Percentiles rank a stretch among this genome's conserved stretches.
These are phyloP conservation scores for Trichoderma lentiforme DNA, from an alignment of 2,329 filamentous ascomycete species.

Conservation along the genomic window DNA sequence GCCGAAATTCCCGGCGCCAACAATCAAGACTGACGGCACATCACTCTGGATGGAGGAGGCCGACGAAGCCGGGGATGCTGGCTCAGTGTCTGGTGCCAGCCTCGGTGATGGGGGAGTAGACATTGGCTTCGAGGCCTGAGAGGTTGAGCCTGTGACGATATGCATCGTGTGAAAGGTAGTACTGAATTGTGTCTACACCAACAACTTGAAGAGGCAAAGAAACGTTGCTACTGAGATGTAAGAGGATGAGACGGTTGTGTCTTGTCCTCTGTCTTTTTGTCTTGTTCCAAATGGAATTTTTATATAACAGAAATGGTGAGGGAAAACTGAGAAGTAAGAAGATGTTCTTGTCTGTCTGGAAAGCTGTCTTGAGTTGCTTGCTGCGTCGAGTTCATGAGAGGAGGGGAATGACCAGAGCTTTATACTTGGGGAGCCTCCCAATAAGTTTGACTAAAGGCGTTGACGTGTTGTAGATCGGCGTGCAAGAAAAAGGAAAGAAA, in stretches of 20 bases:
- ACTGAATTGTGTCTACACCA: neutral
- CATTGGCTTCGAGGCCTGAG: neutral
- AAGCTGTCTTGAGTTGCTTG: neutral
- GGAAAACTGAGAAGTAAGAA: neutral
- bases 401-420: conserved; percentile 4
- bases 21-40: conserved; percentile 32
- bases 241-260: neutral
- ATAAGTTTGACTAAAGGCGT: neutral
- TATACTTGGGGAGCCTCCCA: neutral
- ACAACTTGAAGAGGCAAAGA: neutral
- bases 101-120: conserved; percentile 11
- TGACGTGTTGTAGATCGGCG: neutral
- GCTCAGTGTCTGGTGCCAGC: neutral
- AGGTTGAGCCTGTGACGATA: conserved; percentile 8
- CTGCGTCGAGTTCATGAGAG: neutral
- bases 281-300: neutral
- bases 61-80: conserved; percentile 15
- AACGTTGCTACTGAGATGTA: neutral
- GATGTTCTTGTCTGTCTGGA: neutral
- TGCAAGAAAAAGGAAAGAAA: neutral
- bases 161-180: conserved; percentile 12
- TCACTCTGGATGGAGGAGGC: conserved; percentile 12
- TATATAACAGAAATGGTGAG: neutral
- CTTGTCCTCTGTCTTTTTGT: neutral
- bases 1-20: conserved; percentile 45